Percentiles rank a stretch among this genome's conserved stretches.
Conservation (phyloP, 2,329 filamentous ascomycete genomes). For the Botryotinia narcissicola region DNA sequence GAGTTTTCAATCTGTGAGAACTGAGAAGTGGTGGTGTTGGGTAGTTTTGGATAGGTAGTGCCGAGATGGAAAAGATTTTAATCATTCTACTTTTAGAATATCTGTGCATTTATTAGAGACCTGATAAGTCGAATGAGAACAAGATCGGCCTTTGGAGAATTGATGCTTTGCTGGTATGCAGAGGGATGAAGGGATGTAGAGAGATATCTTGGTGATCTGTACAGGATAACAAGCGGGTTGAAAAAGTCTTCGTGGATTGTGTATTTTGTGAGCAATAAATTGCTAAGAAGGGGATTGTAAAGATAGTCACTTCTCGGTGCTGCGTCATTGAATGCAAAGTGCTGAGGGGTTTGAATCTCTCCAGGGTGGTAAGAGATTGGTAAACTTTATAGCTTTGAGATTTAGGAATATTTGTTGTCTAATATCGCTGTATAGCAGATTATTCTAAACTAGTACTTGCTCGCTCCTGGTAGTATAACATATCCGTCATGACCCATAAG, state of each 20-base stretch:
- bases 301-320: background rate
- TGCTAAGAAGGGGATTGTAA: background rate
- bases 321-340: no score
- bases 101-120: no score
- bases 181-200: background rate
- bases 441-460: background rate
- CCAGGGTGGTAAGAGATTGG: background rate
- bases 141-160: background rate
- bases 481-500: no score
- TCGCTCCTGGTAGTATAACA: background rate
- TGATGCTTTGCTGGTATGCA: background rate
- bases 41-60: background rate
- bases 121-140: no score
- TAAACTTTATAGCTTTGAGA: background rate
- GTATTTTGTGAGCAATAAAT: no score
- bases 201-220: background rate
- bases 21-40: background rate
- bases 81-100: accelerated
- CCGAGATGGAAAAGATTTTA: background rate
- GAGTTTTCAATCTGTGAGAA: background rate
- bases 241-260: background rate
- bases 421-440: background rate
- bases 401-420: background rate
- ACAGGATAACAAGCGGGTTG: background rate
- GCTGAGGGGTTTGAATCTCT: background rate